Evolutionary conservation across 2,329 filamentous ascomycete genomes (phyloP).

Genomic region (Colletotrichum camelliae): DNA sequence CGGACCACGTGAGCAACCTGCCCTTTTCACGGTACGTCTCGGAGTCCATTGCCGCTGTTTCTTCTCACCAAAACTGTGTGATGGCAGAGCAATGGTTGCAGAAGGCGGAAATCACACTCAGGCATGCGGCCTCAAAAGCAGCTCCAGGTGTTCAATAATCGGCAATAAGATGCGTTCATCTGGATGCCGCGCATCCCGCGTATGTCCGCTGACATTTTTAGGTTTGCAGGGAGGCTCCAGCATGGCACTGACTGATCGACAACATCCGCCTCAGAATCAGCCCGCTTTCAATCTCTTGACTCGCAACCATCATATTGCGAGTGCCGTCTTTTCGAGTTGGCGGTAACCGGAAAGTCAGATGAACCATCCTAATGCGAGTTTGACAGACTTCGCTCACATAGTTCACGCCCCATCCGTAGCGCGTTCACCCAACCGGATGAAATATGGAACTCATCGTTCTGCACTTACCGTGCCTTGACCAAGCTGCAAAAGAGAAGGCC

Average conservation of each 20-base stretch:
- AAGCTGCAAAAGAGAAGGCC: not conserved
- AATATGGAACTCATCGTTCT: not conserved
- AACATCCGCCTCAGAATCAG: not conserved
- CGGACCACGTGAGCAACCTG: not conserved
- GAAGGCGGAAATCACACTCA: not conserved
- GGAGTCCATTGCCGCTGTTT: not conserved
- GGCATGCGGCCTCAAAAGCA: not conserved
- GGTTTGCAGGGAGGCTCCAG: not conserved
- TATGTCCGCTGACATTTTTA: not conserved
- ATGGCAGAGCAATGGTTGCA: not conserved
- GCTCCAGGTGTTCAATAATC: not conserved
- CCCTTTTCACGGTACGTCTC: not conserved
- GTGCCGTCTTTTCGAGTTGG: not conserved
- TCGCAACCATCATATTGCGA: not conserved
- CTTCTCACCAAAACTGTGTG: not conserved
- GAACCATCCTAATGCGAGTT: not conserved
- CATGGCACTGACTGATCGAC: not conserved
- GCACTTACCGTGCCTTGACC: not conserved
- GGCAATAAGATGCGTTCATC: not conserved
- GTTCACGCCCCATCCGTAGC: not conserved
- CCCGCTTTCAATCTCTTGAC: not conserved
- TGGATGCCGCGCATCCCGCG: not conserved
- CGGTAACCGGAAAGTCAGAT: not conserved
- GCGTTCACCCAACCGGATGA: not conserved
- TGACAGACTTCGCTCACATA: not conserved